Evolutionary conservation across 495 filamentous ascomycete species (phyloP).

Genomic region (Articulospora tetracladia): DNA sequence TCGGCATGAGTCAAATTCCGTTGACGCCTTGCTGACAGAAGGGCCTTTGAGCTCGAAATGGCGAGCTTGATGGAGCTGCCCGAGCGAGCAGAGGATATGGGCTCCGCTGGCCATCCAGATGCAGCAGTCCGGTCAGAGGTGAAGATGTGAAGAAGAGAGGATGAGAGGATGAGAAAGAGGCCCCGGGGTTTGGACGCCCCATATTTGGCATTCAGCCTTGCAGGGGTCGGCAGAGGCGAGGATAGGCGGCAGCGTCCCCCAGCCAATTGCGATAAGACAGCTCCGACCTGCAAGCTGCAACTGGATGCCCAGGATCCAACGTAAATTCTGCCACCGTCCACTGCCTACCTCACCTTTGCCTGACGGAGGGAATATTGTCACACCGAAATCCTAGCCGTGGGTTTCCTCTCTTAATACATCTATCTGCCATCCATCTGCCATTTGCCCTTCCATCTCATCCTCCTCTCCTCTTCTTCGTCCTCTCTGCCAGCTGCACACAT

Average conservation of each 20-base stretch:
- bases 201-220: background rate
- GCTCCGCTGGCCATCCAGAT: background rate
- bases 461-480: background rate
- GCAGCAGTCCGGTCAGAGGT: background rate
- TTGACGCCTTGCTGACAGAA: background rate
- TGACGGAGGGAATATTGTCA: background rate
- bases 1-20: background rate
- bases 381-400: background rate
- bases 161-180: background rate
- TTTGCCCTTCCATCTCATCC: no score
- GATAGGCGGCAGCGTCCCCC: background rate
- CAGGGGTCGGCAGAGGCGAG: background rate
- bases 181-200: background rate
- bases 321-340: background rate
- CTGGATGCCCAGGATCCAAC: background rate
- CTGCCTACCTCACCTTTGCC: background rate
- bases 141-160: background rate
- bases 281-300: background rate
- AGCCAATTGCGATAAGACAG: slow-evolving; percentile 2
- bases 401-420: background rate
- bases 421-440: background rate
- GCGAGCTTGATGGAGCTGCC: background rate
- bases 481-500: background rate
- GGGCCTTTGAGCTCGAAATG: background rate
- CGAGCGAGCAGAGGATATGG: background rate